Evolutionary conservation across 163 green algal genomes (phyloP), one percentile per base, ranked within the genome.

Genomic region (Dunaliella salina): DNA sequence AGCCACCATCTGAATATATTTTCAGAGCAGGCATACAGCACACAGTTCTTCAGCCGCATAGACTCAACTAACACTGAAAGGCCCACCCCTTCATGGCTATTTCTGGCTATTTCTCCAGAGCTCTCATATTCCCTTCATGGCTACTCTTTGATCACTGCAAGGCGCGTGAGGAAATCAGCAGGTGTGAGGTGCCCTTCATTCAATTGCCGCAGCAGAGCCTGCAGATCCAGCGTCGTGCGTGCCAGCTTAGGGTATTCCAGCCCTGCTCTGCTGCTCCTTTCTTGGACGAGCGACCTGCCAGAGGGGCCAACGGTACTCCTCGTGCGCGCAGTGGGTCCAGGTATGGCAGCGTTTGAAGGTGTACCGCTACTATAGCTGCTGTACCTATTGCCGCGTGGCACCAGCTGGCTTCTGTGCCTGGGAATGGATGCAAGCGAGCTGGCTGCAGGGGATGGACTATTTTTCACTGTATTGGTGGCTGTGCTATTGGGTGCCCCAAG

Each of bases 181-280:
- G 79, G 79, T 11, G 32, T 57, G 32, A 82, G 79, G 32, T 45
- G 20, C 1, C 79, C 79, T 11, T 46, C 79, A 82, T 82, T 82
- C 79, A 82, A 26, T 33, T 82, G 79, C 30, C 79, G 32, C 79
- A 82, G 33, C 79, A 82, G 79, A 30, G 79, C 79, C 22, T 82
- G 79, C 79, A 82, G 32, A 30, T 35, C 34, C 79, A 82, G 79
- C 32, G 79, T 82, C 0, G 79, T 82, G 79, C 79, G 79, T 26
- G 79, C 79, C 30, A 82, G 32, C 30, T 45, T 57, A n/a, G 79
- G 20, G 79, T 82, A 82, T 11, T 35, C 75, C 30, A 35, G n/a
- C 1, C 75, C 75, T 46, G 30, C 75, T 20, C 29, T 81, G 63
- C 63, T 75, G 63, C 63, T 75, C 63, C 20, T 75, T 12, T 75